Conservation (phyloP, 2,329 filamentous ascomycete genomes). For the Calcarisporium arbuscula region DNA sequence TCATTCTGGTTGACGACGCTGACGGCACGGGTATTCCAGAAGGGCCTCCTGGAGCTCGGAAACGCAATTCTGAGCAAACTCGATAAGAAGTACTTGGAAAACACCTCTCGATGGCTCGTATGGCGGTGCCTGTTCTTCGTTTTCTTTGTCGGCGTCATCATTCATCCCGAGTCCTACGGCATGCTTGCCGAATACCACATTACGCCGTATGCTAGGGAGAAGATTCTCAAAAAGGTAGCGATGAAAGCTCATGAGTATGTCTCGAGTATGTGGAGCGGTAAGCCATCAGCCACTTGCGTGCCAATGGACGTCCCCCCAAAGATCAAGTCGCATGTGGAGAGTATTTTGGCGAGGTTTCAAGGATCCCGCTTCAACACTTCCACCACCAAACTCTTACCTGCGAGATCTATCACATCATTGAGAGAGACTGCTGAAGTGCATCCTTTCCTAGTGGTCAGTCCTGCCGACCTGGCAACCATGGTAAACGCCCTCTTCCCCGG, state of each 20-base stretch:
- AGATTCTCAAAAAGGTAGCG: constrained; percentile 72
- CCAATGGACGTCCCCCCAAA: constrained; percentile 47
- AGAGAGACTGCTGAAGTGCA: constrained; percentile 73
- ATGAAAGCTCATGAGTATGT: constrained; percentile 74
- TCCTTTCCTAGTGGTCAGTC: constrained; percentile 72
- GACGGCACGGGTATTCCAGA: constrained; percentile 80
- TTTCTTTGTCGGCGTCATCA: constrained; percentile 76
- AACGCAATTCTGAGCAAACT: constrained; percentile 77
- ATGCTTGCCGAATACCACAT: constrained; percentile 88
- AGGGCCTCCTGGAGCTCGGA: constrained; percentile 75
- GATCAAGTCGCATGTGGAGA: constrained; percentile 64
- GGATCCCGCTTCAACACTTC: constrained; percentile 42
- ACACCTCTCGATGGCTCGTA: constrained; percentile 76
- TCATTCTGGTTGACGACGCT: constrained; percentile 79
- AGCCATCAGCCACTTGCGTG: constrained; percentile 48
- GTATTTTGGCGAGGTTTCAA: constrained; percentile 60
- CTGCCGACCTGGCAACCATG: constrained; percentile 71
- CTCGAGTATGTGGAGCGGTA: constrained; percentile 68
- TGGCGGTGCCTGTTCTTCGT: constrained; percentile 89
- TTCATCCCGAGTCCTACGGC: constrained; percentile 76
- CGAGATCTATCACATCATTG: constrained; percentile 65
- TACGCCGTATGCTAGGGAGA: constrained; percentile 82
- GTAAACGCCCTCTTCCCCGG: constrained; percentile 81
- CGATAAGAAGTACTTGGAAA: constrained; percentile 63
- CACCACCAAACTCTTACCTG: constrained; percentile 58